Percentiles rank a stretch among this genome's conserved stretches.
These are phyloP conservation scores for Escovopsis weberi DNA, from an alignment of 2,329 filamentous ascomycete species.

Conservation along the genomic window DNA sequence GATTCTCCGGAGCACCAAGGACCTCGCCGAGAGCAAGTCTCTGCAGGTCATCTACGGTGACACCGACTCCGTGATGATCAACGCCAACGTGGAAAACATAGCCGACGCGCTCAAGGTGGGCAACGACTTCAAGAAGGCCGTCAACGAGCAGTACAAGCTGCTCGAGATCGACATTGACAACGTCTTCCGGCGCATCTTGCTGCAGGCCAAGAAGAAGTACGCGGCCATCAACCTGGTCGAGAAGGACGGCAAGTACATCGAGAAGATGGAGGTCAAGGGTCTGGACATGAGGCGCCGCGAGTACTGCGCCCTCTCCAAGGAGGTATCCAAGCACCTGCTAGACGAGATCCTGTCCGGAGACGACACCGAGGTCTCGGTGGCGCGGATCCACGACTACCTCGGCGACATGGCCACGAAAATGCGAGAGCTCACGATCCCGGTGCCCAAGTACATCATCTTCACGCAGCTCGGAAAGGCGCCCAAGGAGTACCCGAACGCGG, in stretches of 20 bases:
- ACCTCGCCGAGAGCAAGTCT: slow-evolving; percentile 79
- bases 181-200: slow-evolving; percentile 78
- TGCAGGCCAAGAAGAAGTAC: slow-evolving; percentile 99
- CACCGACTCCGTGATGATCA: slow-evolving; percentile 99
- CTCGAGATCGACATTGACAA: slow-evolving; percentile 98
- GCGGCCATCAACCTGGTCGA: slow-evolving; percentile 90
- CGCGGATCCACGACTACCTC: slow-evolving; percentile 86
- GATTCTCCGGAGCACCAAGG: slow-evolving; percentile 91
- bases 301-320: slow-evolving; percentile 90
- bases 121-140: slow-evolving; percentile 83
- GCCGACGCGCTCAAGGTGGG: slow-evolving; percentile 83
- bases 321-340: slow-evolving; percentile 79
- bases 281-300: slow-evolving; percentile 96
- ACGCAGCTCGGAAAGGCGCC: slow-evolving; percentile 94
- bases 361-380: slow-evolving; percentile 74
- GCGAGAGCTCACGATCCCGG: slow-evolving; percentile 61
- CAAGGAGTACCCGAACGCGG: slow-evolving; percentile 83
- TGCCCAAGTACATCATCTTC: slow-evolving; percentile 90
- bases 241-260: slow-evolving; percentile 73
- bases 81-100: slow-evolving; percentile 90
- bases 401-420: slow-evolving; percentile 74
- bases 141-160: slow-evolving; percentile 85
- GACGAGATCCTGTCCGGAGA: slow-evolving; percentile 91
- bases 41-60: slow-evolving; percentile 97
- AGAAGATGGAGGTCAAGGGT: slow-evolving; percentile 96